phyloP scores from a whole-genome alignment of 2,329 filamentous ascomycete genomes.

The Apiospora hydei region DNA sequence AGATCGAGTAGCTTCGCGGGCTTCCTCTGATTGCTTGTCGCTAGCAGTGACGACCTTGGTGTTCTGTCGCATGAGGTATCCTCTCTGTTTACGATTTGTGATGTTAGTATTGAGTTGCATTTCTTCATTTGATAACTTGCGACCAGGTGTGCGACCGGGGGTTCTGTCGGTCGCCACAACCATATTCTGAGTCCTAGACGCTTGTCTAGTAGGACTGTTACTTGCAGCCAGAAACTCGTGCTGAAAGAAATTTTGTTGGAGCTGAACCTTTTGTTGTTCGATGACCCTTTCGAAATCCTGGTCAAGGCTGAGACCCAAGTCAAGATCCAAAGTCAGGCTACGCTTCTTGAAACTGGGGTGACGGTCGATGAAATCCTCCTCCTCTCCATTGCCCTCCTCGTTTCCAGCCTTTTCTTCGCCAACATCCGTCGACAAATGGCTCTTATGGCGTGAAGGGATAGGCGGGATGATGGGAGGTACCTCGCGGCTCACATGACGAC shows the following conservation, averaged over 20 bases:
- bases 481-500: slow-evolving; percentile 84
- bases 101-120: slow-evolving; percentile 66
- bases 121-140: slow-evolving; percentile 33
- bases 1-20: slow-evolving; percentile 61
- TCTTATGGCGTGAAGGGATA: slow-evolving; percentile 67
- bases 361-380: slow-evolving; percentile 60
- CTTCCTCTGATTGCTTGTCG: slow-evolving; percentile 70
- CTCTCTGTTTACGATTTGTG: slow-evolving; percentile 77
- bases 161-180: slow-evolving; percentile 32
- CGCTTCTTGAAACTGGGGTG: slow-evolving; percentile 80
- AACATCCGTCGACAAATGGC: slow-evolving; percentile 58
- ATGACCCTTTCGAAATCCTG: slow-evolving; percentile 95
- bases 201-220: slow-evolving; percentile 52
- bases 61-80: slow-evolving; percentile 98
- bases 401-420: slow-evolving; percentile 47
- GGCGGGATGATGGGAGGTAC: slow-evolving; percentile 61
- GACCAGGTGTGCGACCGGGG: slow-evolving; percentile 33
- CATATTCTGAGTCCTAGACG: slow-evolving; percentile 44
- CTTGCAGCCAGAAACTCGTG: slow-evolving; percentile 35
- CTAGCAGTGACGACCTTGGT: slow-evolving; percentile 97
- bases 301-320: slow-evolving; percentile 85
- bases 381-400: slow-evolving; percentile 39
- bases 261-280: slow-evolving; percentile 93
- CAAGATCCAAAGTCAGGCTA: slow-evolving; percentile 82
- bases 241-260: slow-evolving; percentile 43